These are phyloP conservation scores for Bassia scoparia DNA, from an alignment of 148 eudicot species.

Conservation along the genomic window DNA sequence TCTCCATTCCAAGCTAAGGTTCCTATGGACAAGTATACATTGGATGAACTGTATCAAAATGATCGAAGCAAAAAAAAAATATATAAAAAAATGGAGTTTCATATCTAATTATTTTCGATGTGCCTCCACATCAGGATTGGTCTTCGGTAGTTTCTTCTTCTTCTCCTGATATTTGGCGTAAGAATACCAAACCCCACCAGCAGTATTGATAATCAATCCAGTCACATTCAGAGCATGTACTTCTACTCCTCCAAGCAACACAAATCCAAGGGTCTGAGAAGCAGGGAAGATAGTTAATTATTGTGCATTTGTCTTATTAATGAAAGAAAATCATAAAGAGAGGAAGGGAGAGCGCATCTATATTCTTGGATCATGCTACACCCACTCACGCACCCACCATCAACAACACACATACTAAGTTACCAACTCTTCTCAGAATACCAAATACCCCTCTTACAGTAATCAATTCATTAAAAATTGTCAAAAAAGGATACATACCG, in stretches of 20 bases:
- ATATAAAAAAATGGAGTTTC: not conserved
- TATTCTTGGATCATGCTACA: too few relatives aligned
- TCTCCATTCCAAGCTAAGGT: conserved; percentile 9
- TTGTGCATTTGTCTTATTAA: not conserved
- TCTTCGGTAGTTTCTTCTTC: conserved; percentile 47
- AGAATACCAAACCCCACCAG: conserved; percentile 91
- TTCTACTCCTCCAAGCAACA: conserved; percentile 87
- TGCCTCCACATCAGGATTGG: conserved; percentile 51
- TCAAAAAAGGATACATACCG: conserved; percentile 44
- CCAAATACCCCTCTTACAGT: not conserved
- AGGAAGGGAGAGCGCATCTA: not conserved
- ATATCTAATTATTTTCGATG: conserved; percentile 35
- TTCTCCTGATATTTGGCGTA: conserved; percentile 78
- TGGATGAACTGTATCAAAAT: not conserved
- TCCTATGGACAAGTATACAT: conserved; percentile 1
- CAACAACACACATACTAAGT: too few relatives aligned
- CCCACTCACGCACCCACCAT: too few relatives aligned
- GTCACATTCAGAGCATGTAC: conserved; percentile 75
- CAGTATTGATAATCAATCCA: conserved; percentile 80
- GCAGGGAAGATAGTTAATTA: conserved; percentile 10
- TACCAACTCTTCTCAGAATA: too few relatives aligned
- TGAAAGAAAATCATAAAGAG: not conserved
- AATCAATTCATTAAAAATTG: not conserved
- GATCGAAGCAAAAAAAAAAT: not conserved
- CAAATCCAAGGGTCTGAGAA: conserved; percentile 77